phyloP scores from a whole-genome alignment of 768 basidiomycete species.

The Sporobolomyces roseus region DNA sequence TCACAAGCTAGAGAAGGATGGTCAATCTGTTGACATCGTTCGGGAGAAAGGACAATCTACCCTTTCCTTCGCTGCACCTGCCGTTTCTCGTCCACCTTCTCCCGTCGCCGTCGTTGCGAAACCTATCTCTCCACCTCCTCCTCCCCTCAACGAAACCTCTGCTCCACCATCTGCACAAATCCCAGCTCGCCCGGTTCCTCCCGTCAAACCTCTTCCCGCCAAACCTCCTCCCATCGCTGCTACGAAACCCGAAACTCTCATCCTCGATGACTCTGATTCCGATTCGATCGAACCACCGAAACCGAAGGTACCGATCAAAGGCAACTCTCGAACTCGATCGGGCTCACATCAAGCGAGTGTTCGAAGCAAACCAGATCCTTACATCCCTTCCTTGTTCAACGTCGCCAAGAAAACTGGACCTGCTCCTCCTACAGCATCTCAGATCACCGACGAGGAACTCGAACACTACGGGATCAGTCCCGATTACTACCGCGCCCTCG shows the following conservation, averaged over 20 bases:
- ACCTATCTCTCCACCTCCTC: not conserved
- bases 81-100: too few species aligned
- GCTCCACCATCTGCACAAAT: not conserved
- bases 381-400: not conserved
- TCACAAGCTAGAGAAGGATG: conserved; percentile 67
- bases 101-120: not conserved
- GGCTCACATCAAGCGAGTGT: not conserved
- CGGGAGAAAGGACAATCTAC: conserved; percentile 32
- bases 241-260: not conserved
- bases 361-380: too few species aligned
- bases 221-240: not conserved
- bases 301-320: too few species aligned
- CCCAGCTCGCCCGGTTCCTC: too few species aligned
- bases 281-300: not conserved
- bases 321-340: not conserved
- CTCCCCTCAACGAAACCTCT: not conserved
- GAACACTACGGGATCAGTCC: conserved; percentile 67
- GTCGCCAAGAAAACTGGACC: too few species aligned
- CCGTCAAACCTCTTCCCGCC: too few species aligned
- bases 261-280: conserved; percentile 32
- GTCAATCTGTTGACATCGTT: conserved; percentile 15
- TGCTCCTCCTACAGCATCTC: not conserved
- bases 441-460: conserved; percentile 54
- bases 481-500: conserved; percentile 64
- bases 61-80: conserved; percentile 25